phyloP scores from a whole-genome alignment of 768 basidiomycete species.

The Antrodiella citrinella region DNA sequence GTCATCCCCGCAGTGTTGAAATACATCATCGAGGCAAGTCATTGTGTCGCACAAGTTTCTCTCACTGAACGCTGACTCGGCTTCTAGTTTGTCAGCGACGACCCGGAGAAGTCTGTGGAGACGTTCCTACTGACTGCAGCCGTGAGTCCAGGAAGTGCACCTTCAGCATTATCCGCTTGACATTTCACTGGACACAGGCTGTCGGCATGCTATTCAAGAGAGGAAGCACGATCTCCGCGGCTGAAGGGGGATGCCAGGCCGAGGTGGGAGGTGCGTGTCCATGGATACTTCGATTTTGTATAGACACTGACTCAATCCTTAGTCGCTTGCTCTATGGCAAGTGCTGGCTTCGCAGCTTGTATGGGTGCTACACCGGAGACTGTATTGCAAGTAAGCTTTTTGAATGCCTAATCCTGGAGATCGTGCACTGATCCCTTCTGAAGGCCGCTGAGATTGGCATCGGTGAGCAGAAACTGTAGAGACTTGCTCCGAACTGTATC shows the following conservation, averaged over 20 bases:
- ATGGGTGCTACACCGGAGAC: slow-evolving; percentile 88
- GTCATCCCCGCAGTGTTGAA: slow-evolving; percentile 91
- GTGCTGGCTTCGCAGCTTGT: slow-evolving; percentile 88
- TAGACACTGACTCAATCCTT: slow-evolving; percentile 1
- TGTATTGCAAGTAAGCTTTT: slow-evolving; percentile 52
- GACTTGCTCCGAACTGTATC: neutral
- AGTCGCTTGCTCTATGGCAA: slow-evolving; percentile 96
- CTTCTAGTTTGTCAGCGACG: slow-evolving; percentile 76
- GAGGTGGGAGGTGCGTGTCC: slow-evolving; percentile 82
- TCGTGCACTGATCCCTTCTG: no score
- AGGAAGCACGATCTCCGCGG: slow-evolving; percentile 93
- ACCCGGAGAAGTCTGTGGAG: slow-evolving; percentile 78
- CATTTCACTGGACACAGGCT: no score
- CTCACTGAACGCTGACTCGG: neutral
- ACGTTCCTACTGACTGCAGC: slow-evolving; percentile 89
- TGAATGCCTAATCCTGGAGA: no score
- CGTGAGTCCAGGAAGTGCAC: slow-evolving; percentile 49
- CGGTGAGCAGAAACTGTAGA: slow-evolving; percentile 34
- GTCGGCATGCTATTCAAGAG: slow-evolving; percentile 95
- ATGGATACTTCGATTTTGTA: neutral
- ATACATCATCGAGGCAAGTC: slow-evolving; percentile 74
- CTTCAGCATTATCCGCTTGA: no score
- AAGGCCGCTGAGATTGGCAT: slow-evolving; percentile 88
- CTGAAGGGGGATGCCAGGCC: slow-evolving; percentile 92
- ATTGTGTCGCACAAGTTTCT: neutral